Evolutionary conservation across 352 stramenopile species (phyloP).

Genomic region (Pythium dissimile): DNA sequence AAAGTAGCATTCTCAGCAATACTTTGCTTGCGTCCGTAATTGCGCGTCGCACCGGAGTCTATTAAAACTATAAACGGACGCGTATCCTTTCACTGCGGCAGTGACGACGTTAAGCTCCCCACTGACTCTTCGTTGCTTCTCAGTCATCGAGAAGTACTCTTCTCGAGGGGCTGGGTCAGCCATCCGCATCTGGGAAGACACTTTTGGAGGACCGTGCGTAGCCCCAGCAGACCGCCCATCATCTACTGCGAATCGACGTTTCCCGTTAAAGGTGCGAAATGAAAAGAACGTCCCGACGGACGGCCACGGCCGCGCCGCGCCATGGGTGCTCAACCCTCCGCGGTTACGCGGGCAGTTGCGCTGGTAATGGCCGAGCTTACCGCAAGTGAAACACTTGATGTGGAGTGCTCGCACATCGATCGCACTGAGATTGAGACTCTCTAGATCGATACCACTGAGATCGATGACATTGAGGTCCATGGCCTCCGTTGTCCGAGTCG

Average conservation of each 20-base stretch:
- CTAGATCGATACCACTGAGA: constrained; percentile 1
- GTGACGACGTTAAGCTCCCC: constrained; percentile 7
- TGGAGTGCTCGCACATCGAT: constrained; percentile 6
- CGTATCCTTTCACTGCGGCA: constrained; percentile 1
- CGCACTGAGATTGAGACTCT: not conserved
- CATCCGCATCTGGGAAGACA: not conserved
- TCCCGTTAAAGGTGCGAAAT: not conserved
- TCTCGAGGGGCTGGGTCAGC: constrained; percentile 18
- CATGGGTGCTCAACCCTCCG: not conserved
- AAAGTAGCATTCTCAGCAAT: constrained; percentile 1
- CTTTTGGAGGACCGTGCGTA: constrained; percentile 9
- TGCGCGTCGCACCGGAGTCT: constrained; percentile 4
- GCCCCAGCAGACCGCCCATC: constrained; percentile 21
- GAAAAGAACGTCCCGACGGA: not conserved
- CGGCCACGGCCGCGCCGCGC: not conserved
- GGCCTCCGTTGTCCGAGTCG: not conserved
- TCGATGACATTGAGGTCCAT: not conserved
- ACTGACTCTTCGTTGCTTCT: constrained; percentile 8
- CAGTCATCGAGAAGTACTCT: not conserved
- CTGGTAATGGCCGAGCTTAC: constrained; percentile 8
- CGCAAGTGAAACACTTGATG: constrained; percentile 13
- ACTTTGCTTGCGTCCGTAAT: constrained; percentile 7
- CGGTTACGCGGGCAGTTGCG: constrained; percentile 7
- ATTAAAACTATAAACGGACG: constrained; percentile 8
- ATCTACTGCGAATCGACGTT: constrained; percentile 24